Evolutionary conservation across 176 grass and related monocot species (phyloP), one percentile per base, ranked within the genome.

Genomic region (Oryza officinalis): DNA sequence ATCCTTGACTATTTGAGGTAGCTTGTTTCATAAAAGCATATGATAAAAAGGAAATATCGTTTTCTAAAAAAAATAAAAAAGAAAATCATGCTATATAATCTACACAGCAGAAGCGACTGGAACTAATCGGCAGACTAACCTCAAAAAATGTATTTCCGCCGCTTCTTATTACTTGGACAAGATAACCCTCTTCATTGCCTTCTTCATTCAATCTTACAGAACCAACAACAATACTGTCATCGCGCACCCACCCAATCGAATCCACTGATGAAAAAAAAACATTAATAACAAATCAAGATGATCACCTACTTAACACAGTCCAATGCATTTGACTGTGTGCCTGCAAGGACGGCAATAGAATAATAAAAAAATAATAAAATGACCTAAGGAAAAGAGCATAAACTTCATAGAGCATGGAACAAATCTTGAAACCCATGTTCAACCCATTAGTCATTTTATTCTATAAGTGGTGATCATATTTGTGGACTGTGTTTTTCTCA

Each of bases 161-260:
- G 13, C 88, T 81, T 73, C 72, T 92, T 89, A 98, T 95, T 75
- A 98, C 89, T 79, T 98, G 96, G 85, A 98, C 74, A 68, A 93
- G 75, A 75, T 95, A 98, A 45, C 91, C 91, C 57, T 89, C 91
- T 76, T 98, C 92, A 20, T 88, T 86, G 38, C 77, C 87, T 82
- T 89, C 86, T 86, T 94, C 91, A 85, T 91, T 95, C 67, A 98
- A 86, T 82, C 76, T 82, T 90, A 93, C 76, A 81, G 85, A 92
- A 77, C 90, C 91, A 17, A 95, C 22, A 92, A 95, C 83, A 82
- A 93, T 93, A 81, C 91, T 90, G 74, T 98, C 93, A 88, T 88
- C 82, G 13, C 83, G 89, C 72, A 93, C 80, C 96, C 93, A 98
- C 47, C 87, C 85, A 74, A 95, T 78, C 46, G 93, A 93, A 90